A percentile compares a stretch with the other conserved stretches of the same genome.
Conservation (phyloP, 495 filamentous ascomycete species). For the Echria macrotheca region DNA sequence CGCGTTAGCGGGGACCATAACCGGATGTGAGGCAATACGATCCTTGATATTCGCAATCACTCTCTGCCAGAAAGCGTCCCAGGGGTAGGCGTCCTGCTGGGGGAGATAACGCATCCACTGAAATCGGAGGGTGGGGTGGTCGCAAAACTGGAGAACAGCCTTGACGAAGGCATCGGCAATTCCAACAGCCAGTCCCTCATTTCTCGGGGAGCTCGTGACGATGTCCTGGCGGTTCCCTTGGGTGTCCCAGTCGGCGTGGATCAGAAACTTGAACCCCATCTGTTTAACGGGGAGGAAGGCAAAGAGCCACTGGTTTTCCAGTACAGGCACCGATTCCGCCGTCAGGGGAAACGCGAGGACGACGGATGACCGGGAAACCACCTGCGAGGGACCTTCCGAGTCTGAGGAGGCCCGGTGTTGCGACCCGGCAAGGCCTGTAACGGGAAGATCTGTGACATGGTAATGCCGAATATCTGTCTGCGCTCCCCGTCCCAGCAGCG, state of each 20-base stretch:
- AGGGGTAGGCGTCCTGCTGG: conserved; percentile 3
- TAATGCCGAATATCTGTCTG: background rate
- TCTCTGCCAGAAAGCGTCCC: background rate
- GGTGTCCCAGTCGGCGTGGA: conserved; percentile 45
- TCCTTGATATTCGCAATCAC: background rate
- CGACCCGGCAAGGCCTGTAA: background rate
- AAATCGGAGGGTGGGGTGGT: conserved; percentile 19
- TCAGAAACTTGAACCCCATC: conserved; percentile 39
- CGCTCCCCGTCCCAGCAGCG: background rate
- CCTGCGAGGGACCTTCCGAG: background rate
- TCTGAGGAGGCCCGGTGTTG: background rate
- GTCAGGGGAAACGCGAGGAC: conserved; percentile 39
- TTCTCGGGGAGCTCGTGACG: conserved; percentile 19
- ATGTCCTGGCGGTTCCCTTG: conserved; percentile 40
- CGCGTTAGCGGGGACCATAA: background rate
- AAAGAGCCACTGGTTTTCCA: conserved; percentile 27
- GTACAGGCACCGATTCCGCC: conserved; percentile 15
- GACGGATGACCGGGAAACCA: background rate
- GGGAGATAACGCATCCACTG: conserved; percentile 32
- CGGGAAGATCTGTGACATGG: background rate
- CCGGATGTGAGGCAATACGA: background rate
- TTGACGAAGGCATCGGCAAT: conserved; percentile 26
- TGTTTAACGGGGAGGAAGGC: conserved; percentile 36
- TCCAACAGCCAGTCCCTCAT: conserved; percentile 17
- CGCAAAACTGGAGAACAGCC: conserved; percentile 23